These are phyloP conservation scores for Oryza coarctata DNA, from an alignment of 176 grass and related monocot species.

Conservation along the genomic window DNA sequence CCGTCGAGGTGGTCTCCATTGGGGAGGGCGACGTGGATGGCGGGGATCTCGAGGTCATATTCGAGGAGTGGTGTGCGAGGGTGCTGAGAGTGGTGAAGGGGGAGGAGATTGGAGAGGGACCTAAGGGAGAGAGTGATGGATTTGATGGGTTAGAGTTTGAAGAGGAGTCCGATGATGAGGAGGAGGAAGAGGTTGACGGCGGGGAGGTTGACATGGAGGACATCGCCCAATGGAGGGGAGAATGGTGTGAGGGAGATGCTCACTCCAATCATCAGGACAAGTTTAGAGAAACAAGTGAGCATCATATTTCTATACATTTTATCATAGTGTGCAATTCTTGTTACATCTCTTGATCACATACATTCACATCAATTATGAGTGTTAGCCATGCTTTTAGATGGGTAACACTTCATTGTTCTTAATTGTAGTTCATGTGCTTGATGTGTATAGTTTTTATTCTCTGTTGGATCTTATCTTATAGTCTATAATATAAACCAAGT, in stretches of 20 bases:
- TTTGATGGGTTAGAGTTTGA: constrained; percentile 51
- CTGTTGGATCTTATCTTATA: background rate
- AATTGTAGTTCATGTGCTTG: background rate
- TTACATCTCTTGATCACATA: background rate
- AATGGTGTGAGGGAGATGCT: constrained; percentile 80
- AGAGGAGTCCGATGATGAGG: constrained; percentile 43
- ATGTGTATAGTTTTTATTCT: background rate
- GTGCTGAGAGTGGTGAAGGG: constrained; percentile 63
- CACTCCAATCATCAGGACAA: constrained; percentile 80
- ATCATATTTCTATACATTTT: constrained; percentile 5
- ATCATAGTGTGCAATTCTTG: background rate
- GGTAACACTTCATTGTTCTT: background rate
- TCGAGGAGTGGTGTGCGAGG: constrained; percentile 67
- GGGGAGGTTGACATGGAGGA: constrained; percentile 89
- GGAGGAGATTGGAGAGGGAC: constrained; percentile 36
- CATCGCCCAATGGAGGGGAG: constrained; percentile 59
- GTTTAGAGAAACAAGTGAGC: constrained; percentile 86
- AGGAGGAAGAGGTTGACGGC: constrained; percentile 45
- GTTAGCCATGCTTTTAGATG: background rate
- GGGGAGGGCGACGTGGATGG: constrained; percentile 77
- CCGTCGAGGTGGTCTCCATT: constrained; percentile 59
- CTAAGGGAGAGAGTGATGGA: constrained; percentile 26
- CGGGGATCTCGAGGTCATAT: constrained; percentile 51
- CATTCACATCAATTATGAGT: background rate
- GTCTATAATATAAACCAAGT: background rate